phyloP scores from a whole-genome alignment of 352 stramenopile species.

The Peronospora belbahrii region DNA sequence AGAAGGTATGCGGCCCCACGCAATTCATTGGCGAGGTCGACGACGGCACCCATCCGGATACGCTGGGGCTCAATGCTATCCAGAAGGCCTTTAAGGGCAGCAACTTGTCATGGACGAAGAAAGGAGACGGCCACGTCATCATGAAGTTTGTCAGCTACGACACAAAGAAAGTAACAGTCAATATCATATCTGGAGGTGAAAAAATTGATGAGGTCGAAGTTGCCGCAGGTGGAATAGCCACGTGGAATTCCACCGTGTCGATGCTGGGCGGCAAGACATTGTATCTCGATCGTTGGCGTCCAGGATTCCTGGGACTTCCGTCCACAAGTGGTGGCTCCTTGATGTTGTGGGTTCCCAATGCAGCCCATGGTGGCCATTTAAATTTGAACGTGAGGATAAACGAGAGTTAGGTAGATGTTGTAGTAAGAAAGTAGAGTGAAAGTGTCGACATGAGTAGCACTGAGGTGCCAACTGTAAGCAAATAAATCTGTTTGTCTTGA shows the following conservation, averaged over 20 bases:
- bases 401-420: conserved; percentile 15
- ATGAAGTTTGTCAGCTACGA: conserved; percentile 42
- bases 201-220: conserved; percentile 38
- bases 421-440: background rate
- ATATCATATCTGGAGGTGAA: conserved; percentile 42
- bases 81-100: conserved; percentile 36
- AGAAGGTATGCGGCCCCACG: conserved; percentile 31
- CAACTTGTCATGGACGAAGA: conserved; percentile 33
- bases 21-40: conserved; percentile 34
- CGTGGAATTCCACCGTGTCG: conserved; percentile 28
- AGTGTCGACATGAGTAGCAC: background rate
- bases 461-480: background rate
- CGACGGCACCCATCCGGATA: conserved; percentile 30
- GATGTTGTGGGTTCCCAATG: conserved; percentile 42
- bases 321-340: conserved; percentile 56
- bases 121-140: conserved; percentile 31
- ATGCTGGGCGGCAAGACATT: conserved; percentile 45
- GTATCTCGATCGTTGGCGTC: conserved; percentile 60
- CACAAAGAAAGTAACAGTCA: conserved; percentile 38
- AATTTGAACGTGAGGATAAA: conserved; percentile 44
- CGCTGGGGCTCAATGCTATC: conserved; percentile 32
- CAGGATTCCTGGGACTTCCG: conserved; percentile 42
- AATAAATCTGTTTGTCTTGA: background rate
- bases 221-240: conserved; percentile 22
- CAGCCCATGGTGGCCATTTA: conserved; percentile 31